Evolutionary conservation across 2,329 filamentous ascomycete genomes (phyloP), one percentile per base, ranked within the genome.

Genomic region (Xylariales sp.): DNA sequence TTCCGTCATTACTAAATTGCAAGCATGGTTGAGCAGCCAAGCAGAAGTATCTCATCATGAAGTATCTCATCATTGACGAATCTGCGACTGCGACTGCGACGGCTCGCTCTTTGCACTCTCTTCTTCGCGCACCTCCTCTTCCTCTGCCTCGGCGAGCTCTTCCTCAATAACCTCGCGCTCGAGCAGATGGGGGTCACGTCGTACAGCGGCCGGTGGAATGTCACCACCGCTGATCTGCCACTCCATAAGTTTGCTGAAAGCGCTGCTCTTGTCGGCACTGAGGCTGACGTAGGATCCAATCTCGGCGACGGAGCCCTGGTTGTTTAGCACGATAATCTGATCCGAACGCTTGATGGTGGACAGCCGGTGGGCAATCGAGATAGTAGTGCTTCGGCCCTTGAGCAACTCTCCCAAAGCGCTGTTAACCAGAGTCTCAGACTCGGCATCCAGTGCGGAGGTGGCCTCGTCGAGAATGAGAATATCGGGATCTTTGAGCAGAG

Each of bases 271-370:
- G 42, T 88, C 79, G 5, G 76, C 70, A 37, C 83, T 85, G 16
- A 98, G 75, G 46, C 88, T 77, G 17, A 74, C 66, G 59, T 95
- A 98, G 41, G 83, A 85, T 40, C 93, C 93, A 46, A 86, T 85
- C 61, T 98, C 91, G 3, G 91, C 93, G 4, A 98, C 91, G 41
- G 77, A 83, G 45, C 93, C 94, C 54, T 96, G 84, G 40, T 75
- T 80, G 43, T 85, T 85, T 27, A 98, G 81, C 20, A 95, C 91
- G 50, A 98, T 93, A 57, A 98, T 95, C 47, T 83, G 83, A 57
- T 98, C 93, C 3, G 88, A 94, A 42, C 93, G 80, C 65, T 97
- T 95, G 65, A 98, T 98, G 1, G 93, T 98, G 2, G 88, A 95
- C 5, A 98, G 74, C 33, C 94, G 82, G 65, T 98, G 93, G 1